Conservation (phyloP, 345 rosid species). For the Murraya paniculata region DNA sequence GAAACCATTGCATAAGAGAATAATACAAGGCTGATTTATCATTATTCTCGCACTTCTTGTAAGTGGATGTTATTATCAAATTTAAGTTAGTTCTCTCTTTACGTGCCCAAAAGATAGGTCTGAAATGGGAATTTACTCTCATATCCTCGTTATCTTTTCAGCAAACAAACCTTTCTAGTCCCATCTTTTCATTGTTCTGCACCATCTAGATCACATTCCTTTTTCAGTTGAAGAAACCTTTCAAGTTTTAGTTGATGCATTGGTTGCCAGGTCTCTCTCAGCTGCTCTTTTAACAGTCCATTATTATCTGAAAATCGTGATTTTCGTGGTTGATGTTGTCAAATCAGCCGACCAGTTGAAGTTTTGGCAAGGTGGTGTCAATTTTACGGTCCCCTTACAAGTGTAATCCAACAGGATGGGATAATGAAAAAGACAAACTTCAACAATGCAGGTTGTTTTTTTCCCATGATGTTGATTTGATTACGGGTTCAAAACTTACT, state of each 20-base stretch:
- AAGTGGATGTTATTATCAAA: background rate
- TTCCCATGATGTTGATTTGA: background rate
- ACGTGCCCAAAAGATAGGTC: background rate
- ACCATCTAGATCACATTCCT: background rate
- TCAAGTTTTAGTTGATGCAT: background rate
- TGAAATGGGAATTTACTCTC: background rate
- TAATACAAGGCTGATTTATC: background rate
- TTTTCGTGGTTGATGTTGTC: background rate
- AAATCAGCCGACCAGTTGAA: background rate
- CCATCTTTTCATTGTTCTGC: background rate
- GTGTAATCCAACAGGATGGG: background rate
- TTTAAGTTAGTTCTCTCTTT: background rate
- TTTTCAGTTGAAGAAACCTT: background rate
- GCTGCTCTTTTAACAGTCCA: background rate
- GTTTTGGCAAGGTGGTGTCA: background rate
- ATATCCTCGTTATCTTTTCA: background rate
- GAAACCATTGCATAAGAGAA: background rate
- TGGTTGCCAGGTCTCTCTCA: conserved; percentile 22
- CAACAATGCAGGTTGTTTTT: background rate
- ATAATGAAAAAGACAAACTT: conserved; percentile 11
- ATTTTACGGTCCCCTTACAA: background rate
- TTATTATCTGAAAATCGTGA: conserved; percentile 7
- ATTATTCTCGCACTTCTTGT: background rate
- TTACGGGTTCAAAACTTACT: background rate
- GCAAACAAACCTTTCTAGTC: background rate